Evolutionary conservation across 1,284 basidiomycete genomes (phyloP), one percentile per base, ranked within the genome.

Genomic region (Waitea zeae): DNA sequence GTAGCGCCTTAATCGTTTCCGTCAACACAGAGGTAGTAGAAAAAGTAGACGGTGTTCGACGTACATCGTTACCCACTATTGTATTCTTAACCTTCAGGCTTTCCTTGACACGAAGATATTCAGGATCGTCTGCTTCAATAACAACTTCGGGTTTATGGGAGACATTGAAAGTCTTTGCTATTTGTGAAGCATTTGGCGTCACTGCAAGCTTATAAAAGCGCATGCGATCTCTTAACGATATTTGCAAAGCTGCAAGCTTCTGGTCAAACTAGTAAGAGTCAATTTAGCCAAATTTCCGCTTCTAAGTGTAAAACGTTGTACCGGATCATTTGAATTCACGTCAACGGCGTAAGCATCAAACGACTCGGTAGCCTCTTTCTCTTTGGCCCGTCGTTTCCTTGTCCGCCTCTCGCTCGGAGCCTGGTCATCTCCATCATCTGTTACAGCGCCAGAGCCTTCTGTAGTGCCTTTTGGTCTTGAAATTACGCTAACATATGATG

Each of bases 181-280:
- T 79, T 27, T 64, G 66, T 13, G 65, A 66, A 5, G 78, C 76
- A 44, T 83, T 80, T 7, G 76, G 72, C 1, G 80, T 78, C 2
- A 83, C 78, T 1, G 76, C 68, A 31, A 90, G 61, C 52, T 90
- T 88, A 55, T 87, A 86, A 46, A 81, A 80, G n/a, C 78, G 67
- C 80, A 93, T 87, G 36, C 84, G 60, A 38, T 84, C 77, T 14
- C 80, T 70, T 24, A 92, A 61, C 12, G 84, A 87, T 17, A 70
- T 59, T 7, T 72, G 65, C 20, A 89, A 72, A 12, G 76, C 70
- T 2, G 70, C 62, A 13, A 87, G 65, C 48, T 83, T 87, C 17
- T 65, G 60, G 39, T 83, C 76, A 40, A 82, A 75, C 73, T 83
- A 33, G 22, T 17, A 20, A 30, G 13, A 20, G 6, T 31, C 33